Evolutionary conservation across 2,329 filamentous ascomycete genomes (phyloP).

Genomic region (Pseudogymnoascus sp.): DNA sequence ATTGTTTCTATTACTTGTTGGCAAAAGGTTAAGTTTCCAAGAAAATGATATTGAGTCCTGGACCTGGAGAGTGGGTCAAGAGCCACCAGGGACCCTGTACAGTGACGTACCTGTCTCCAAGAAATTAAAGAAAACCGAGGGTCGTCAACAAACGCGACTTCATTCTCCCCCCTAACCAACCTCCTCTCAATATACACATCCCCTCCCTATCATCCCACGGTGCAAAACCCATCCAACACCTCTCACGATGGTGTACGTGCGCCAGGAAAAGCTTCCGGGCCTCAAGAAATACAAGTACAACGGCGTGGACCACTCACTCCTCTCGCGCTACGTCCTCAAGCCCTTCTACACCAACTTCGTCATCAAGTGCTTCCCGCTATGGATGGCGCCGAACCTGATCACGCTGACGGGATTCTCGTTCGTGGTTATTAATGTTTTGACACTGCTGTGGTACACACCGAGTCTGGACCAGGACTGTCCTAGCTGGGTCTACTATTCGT

Average conservation of each 20-base stretch:
- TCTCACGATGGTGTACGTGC: constrained; percentile 83
- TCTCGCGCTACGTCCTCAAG: constrained; percentile 90
- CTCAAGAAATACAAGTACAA: constrained; percentile 96
- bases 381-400: constrained; percentile 84
- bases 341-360: constrained; percentile 95
- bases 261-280: constrained; percentile 78
- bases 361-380: constrained; percentile 90
- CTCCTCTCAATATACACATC: neutral
- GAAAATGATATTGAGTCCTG: neutral
- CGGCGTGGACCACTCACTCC: constrained; percentile 78
- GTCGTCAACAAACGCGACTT: neutral
- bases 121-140: neutral
- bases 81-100: neutral
- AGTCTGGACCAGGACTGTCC: constrained; percentile 89
- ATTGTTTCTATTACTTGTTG: neutral
- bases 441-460: constrained; percentile 94
- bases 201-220: neutral
- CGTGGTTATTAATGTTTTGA: constrained; percentile 80
- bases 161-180: neutral
- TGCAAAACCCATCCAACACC: neutral
- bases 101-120: constrained; percentile 5
- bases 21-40: neutral
- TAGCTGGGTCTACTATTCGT: constrained; percentile 87
- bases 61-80: neutral
- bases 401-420: constrained; percentile 88